Evolutionary conservation across 1,139 yeast genomes (phyloP).

Genomic region (Kodamaea sp.): DNA sequence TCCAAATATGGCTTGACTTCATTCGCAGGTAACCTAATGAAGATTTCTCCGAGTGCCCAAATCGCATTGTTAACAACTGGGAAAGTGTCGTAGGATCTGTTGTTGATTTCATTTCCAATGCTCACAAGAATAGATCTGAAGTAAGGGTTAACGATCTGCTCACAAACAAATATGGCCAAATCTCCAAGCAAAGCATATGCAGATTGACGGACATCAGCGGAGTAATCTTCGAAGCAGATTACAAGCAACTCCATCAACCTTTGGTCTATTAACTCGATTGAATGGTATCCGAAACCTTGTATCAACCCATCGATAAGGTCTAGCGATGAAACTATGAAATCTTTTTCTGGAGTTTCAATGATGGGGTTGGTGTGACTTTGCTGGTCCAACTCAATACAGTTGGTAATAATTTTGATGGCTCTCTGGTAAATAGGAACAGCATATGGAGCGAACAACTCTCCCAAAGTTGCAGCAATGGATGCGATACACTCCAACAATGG

Average conservation of each 20-base stretch:
- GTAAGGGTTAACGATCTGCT: constrained; percentile 54
- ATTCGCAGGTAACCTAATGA: constrained; percentile 54
- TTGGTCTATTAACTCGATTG: constrained; percentile 56
- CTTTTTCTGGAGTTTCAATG: constrained; percentile 83
- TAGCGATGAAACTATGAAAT: constrained; percentile 82
- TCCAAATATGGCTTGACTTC: constrained; percentile 61
- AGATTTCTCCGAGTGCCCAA: constrained; percentile 91
- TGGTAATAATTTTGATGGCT: constrained; percentile 66
- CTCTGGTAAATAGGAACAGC: constrained; percentile 88
- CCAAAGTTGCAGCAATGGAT: constrained; percentile 83
- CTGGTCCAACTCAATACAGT: constrained; percentile 68
- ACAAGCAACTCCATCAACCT: constrained; percentile 66
- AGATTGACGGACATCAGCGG: constrained; percentile 87
- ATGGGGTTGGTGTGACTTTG: constrained; percentile 66
- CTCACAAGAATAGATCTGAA: constrained; percentile 59
- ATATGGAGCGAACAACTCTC: constrained; percentile 83
- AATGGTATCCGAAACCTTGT: constrained; percentile 77
- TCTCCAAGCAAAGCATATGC: constrained; percentile 92
- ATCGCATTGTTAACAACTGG: constrained; percentile 86
- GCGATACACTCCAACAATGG: constrained; percentile 92
- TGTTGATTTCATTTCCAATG: constrained; percentile 67
- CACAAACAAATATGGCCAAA: constrained; percentile 65
- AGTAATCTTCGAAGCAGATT: constrained; percentile 73
- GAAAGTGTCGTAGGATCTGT: constrained; percentile 49
- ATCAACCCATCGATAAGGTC: constrained; percentile 90